A percentile compares a stretch with the other conserved stretches of the same genome.
Conservation (phyloP, 345 rosid genomes). For the Crucihimalaya himalaica region DNA sequence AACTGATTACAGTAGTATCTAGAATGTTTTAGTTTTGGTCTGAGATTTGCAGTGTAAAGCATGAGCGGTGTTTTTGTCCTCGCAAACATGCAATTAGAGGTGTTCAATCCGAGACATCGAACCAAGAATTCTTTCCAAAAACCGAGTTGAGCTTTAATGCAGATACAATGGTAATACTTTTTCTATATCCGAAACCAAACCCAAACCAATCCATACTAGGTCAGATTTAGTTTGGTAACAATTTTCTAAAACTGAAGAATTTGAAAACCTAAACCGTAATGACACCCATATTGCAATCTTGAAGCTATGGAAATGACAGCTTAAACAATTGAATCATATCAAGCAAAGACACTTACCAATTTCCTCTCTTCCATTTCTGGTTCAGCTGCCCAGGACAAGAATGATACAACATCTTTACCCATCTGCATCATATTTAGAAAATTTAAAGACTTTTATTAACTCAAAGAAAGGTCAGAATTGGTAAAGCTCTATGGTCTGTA, state of each 20-base stretch:
- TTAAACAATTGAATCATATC: not conserved
- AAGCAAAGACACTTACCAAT: constrained; percentile 50
- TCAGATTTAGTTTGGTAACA: not conserved
- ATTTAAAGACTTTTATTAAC: not conserved
- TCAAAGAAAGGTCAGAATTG: not conserved
- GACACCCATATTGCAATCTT: not conserved
- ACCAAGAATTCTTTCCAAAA: not conserved
- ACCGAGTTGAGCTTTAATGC: too few relatives aligned
- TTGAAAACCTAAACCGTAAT: not conserved
- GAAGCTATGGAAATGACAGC: not conserved
- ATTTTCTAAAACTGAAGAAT: not conserved
- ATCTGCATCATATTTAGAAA: constrained; percentile 50
- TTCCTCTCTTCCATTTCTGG: constrained; percentile 99
- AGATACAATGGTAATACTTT: not conserved
- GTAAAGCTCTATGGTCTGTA: not conserved
- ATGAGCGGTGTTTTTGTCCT: not conserved
- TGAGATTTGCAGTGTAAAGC: not conserved
- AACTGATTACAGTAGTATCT: not conserved
- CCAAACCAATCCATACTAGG: not conserved
- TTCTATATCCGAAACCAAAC: not conserved
- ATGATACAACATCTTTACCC: constrained; percentile 96
- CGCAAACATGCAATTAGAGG: not conserved
- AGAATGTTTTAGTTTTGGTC: not conserved
- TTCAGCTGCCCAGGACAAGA: constrained; percentile 97
- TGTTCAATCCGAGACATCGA: not conserved